phyloP scores from a whole-genome alignment of 2,329 filamentous ascomycete genomes.

The Capronia epimyces region DNA sequence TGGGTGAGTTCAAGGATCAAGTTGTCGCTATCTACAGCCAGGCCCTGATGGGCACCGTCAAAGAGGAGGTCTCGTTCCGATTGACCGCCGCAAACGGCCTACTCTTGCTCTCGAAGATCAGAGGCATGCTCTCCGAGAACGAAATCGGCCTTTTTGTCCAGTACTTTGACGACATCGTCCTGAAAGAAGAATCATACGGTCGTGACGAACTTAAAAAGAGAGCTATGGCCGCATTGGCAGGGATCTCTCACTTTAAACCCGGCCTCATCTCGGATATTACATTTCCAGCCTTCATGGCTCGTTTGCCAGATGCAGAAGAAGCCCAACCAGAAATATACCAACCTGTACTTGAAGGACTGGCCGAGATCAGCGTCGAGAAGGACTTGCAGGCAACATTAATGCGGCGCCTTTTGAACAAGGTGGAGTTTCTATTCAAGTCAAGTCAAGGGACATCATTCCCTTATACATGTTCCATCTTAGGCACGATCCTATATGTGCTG shows the following conservation, averaged over 20 bases:
- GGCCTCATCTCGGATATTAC: conserved; percentile 59
- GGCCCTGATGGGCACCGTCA: conserved; percentile 48
- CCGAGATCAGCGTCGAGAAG: conserved; percentile 58
- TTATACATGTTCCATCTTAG: conserved; percentile 56
- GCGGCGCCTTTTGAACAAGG: conserved; percentile 58
- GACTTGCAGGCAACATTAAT: conserved; percentile 60
- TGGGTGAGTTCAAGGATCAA: conserved; percentile 47
- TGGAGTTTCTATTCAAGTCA: conserved; percentile 52
- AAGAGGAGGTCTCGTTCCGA: conserved; percentile 49
- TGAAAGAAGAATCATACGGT: conserved; percentile 53
- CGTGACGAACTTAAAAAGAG: conserved; percentile 54
- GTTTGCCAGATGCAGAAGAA: conserved; percentile 54
- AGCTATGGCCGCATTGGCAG: conserved; percentile 54
- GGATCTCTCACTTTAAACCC: conserved; percentile 58
- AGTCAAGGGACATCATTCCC: conserved; percentile 41
- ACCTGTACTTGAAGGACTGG: conserved; percentile 58
- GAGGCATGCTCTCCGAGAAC: conserved; percentile 46
- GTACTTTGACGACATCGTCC: conserved; percentile 56
- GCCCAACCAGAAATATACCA: conserved; percentile 43
- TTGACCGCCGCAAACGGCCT: conserved; percentile 46
- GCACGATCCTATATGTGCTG: conserved; percentile 59
- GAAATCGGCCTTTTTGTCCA: conserved; percentile 51
- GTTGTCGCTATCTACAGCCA: conserved; percentile 52
- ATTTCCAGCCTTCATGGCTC: conserved; percentile 61
- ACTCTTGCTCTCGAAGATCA: conserved; percentile 42